Base-by-base conservation (phyloP, 306 rosid genomes). In the Lathyrus sativus region DNA sequence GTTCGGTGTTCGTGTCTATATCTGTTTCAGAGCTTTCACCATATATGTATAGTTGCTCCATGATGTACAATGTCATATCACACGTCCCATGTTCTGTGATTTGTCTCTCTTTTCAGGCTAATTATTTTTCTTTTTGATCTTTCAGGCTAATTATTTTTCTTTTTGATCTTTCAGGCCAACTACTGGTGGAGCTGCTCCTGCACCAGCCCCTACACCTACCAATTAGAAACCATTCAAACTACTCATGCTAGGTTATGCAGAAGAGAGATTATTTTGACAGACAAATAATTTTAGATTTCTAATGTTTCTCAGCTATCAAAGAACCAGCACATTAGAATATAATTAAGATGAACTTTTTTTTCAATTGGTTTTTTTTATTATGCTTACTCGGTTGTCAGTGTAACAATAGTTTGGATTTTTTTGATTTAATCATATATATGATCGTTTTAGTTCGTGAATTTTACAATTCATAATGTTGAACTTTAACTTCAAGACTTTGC, bases 111-210 rank as follows among this genome's bases (percentile, higher is more conserved):
- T n/a, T 6, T 38, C 7, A 8, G 38, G 61, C 26, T 50, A 14
- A 55, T 44, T 38, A 65, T 58, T 55, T 24, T 24, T 24, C 22
- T 24, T 1, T 10, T 41, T 14, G 31, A 19, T 41, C 44, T 64
- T 80, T 46, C 26, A 86, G 96, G 84, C 92, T 92, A 62, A 89
- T 92, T 18, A 73, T n/a, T n/a, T n/a, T n/a, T n/a, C 11, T 17
- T 61, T 38, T 74, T 56, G 31, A 19, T 41, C 44, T 64, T 80
- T 46, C 26, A 86, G 96, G 84, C 92, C 96, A 62, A 89, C 96
- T 18, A 73, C 89, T 4, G 96, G 96, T 9, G 90, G 90, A 74
- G 54, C 74, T 54, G 66, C 80, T 15, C 66, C 85, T 9, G 72
- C 85, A 0, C 65, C 80, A 35, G 66, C 77, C 11, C 66, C 85